Conservation (phyloP, 352 stramenopile genomes). For the Blastocystis sp. region DNA sequence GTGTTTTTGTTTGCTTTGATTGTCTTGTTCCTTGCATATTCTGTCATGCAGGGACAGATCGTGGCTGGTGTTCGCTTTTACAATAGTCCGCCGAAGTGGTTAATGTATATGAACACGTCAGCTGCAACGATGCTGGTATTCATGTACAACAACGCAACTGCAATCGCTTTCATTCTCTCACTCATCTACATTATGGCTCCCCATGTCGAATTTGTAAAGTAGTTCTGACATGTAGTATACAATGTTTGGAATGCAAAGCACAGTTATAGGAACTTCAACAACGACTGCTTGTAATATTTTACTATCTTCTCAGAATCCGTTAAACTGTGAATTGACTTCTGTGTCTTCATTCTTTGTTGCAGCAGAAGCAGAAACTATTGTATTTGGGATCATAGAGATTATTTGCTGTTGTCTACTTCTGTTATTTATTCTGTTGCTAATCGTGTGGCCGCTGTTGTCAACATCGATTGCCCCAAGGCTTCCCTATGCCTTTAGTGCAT, state of each 20-base stretch:
- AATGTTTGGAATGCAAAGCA: slow-evolving; percentile 11
- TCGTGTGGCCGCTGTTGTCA: slow-evolving; percentile 13
- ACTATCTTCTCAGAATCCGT: not conserved
- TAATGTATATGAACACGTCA: slow-evolving; percentile 31
- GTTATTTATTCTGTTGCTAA: not conserved
- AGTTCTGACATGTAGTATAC: not conserved
- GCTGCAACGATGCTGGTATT: slow-evolving; percentile 26
- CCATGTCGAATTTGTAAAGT: not conserved
- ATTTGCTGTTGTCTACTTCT: not conserved
- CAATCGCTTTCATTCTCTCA: not conserved
- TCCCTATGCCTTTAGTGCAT: not conserved
- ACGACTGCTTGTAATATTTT: not conserved
- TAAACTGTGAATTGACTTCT: not conserved
- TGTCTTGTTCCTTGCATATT: not conserved
- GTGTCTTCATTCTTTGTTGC: slow-evolving; percentile 18
- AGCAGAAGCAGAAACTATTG: not conserved
- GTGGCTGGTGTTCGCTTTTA: slow-evolving; percentile 26
- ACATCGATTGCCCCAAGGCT: not conserved
- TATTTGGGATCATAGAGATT: slow-evolving; percentile 6
- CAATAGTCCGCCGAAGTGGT: not conserved
- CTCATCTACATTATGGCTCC: slow-evolving; percentile 39
- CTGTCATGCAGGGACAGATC: slow-evolving; percentile 1
- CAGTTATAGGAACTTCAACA: not conserved
- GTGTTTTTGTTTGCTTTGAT: not conserved
- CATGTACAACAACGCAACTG: slow-evolving; percentile 3